Evolutionary conservation across 2,329 filamentous ascomycete genomes (phyloP).

Genomic region (Penicillium paneum): DNA sequence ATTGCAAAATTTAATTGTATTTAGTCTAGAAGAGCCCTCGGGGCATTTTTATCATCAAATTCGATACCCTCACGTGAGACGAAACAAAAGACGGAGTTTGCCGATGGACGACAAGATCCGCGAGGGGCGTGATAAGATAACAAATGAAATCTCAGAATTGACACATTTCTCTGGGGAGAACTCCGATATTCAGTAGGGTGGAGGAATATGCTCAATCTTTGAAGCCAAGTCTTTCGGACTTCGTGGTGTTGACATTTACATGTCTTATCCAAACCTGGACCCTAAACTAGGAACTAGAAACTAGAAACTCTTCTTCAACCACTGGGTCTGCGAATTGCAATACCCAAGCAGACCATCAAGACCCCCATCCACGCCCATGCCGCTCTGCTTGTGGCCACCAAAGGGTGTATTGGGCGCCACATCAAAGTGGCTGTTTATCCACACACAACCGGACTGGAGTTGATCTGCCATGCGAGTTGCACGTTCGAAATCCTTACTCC

Average conservation of each 20-base stretch:
- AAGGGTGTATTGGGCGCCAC: slow-evolving; percentile 39
- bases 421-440: slow-evolving; percentile 53
- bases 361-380: slow-evolving; percentile 50
- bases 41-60: neutral
- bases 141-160: neutral
- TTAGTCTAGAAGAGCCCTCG: neutral
- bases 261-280: neutral
- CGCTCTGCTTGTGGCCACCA: slow-evolving; percentile 53
- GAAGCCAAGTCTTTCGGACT: neutral
- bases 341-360: slow-evolving; percentile 39
- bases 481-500: slow-evolving; percentile 51
- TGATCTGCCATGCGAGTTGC: slow-evolving; percentile 53
- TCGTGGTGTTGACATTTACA: neutral
- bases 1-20: no score
- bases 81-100: neutral
- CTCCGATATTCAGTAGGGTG: no score
- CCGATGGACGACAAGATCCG: neutral
- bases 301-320: slow-evolving; percentile 25
- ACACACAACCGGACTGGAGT: slow-evolving; percentile 58
- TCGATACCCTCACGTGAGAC: neutral
- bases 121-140: neutral
- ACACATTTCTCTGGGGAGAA: neutral
- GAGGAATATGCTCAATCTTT: neutral
- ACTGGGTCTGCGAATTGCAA: slow-evolving; percentile 40
- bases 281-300: neutral